Evolutionary conservation across 768 basidiomycete species (phyloP).

Genomic region (Mycena rebaudengoi): DNA sequence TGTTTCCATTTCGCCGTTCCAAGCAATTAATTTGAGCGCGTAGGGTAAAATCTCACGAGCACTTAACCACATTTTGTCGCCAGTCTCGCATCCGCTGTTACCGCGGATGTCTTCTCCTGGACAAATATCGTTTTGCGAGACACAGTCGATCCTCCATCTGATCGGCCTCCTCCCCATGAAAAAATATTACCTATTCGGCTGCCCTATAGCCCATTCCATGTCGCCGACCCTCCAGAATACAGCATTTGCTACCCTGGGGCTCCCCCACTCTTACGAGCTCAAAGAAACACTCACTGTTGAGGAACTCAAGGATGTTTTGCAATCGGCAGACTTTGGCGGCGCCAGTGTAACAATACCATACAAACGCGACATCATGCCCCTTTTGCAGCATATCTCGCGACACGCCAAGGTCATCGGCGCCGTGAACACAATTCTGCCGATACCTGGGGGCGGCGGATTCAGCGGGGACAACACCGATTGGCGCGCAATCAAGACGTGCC

Average conservation of each 20-base stretch:
- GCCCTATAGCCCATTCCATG: conserved; percentile 74
- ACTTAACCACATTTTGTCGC: conserved; percentile 74
- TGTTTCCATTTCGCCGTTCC: background rate
- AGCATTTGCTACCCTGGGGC: conserved; percentile 67
- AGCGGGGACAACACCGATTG: conserved; percentile 86
- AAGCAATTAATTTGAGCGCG: background rate
- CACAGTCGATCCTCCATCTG: conserved; percentile 69
- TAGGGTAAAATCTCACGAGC: conserved; percentile 78
- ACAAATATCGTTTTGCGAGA: conserved; percentile 74
- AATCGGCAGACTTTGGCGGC: conserved; percentile 70
- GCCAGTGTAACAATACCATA: conserved; percentile 87
- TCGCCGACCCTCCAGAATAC: conserved; percentile 83
- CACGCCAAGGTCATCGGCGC: conserved; percentile 77
- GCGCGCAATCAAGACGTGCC: conserved; percentile 69
- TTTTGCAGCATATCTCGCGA: conserved; percentile 69
- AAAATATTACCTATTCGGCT: conserved; percentile 75
- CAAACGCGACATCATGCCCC: conserved; percentile 75
- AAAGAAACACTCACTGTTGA: conserved; percentile 64
- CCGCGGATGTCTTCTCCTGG: conserved; percentile 75
- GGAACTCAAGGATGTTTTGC: conserved; percentile 55
- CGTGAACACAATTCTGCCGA: conserved; percentile 76
- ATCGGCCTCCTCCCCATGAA: conserved; percentile 68
- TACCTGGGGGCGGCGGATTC: conserved; percentile 49
- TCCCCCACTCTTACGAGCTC: conserved; percentile 70
- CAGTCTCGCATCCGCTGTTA: conserved; percentile 78